Evolutionary conservation across 2,329 filamentous ascomycete genomes (phyloP).

Genomic region (Atkinsonella hypoxylon): DNA sequence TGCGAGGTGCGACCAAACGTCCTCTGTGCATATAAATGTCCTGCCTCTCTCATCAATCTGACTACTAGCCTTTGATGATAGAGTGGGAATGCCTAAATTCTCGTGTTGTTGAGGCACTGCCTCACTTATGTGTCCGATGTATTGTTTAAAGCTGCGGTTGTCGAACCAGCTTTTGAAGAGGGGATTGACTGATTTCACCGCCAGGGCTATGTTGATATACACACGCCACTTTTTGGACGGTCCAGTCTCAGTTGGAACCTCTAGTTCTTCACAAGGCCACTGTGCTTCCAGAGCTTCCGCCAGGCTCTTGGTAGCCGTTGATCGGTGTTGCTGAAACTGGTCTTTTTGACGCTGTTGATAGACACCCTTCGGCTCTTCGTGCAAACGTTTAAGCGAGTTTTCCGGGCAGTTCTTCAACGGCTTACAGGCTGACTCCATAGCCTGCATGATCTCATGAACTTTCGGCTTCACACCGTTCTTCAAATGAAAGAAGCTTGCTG

Average conservation of each 20-base stretch:
- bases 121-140: neutral
- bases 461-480: neutral
- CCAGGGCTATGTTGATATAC: slow-evolving; percentile 4
- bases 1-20: neutral
- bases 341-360: neutral
- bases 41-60: neutral
- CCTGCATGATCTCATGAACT: neutral
- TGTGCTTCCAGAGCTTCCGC: neutral
- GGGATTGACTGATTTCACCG: slow-evolving; percentile 7
- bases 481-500: neutral
- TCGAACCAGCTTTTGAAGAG: slow-evolving; percentile 2
- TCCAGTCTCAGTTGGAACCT: neutral
- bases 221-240: neutral
- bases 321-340: neutral
- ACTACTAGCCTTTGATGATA: neutral
- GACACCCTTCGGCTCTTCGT: neutral
- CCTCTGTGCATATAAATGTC: neutral
- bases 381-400: neutral
- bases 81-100: neutral
- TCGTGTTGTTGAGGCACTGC: neutral
- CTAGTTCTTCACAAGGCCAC: neutral
- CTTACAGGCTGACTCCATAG: neutral
- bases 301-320: neutral
- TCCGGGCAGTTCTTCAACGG: neutral
- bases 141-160: neutral